Conservation (phyloP, 164 flowering plant species). For the Dillenia turbinata region DNA sequence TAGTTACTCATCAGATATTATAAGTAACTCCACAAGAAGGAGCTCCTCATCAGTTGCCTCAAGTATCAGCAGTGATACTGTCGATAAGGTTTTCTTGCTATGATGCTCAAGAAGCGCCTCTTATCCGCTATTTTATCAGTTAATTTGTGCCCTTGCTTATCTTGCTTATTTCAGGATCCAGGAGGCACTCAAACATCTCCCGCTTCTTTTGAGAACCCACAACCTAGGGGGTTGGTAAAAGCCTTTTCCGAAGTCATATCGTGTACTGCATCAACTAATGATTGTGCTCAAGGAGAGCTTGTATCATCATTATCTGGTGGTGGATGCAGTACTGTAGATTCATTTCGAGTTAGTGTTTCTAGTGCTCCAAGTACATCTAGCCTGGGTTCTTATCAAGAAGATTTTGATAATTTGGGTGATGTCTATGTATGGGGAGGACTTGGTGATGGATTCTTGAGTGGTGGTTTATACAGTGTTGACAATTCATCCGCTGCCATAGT, state of each 20-base stretch:
- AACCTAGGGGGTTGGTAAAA: no score
- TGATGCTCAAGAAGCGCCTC: constrained; percentile 27
- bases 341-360: constrained; percentile 12
- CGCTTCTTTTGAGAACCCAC: no score
- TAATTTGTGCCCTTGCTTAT: neutral
- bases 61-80: no score
- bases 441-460: constrained; percentile 35
- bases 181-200: no score
- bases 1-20: constrained; percentile 8
- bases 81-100: constrained; percentile 9
- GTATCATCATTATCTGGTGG: constrained; percentile 5
- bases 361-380: constrained; percentile 13
- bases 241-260: no score
- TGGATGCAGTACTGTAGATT: no score
- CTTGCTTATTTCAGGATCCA: no score
- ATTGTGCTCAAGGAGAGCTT: constrained; percentile 16
- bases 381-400: constrained; percentile 15
- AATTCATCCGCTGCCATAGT: constrained; percentile 4
- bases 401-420: constrained; percentile 38
- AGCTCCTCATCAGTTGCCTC: constrained; percentile 18
- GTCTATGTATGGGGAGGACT: constrained; percentile 67
- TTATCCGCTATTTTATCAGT: constrained; percentile 25
- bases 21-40: constrained; percentile 30
- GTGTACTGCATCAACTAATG: constrained; percentile 6
- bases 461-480: constrained; percentile 19